phyloP scores from a whole-genome alignment of 2,329 filamentous ascomycete species.

The Verticillium longisporum region DNA sequence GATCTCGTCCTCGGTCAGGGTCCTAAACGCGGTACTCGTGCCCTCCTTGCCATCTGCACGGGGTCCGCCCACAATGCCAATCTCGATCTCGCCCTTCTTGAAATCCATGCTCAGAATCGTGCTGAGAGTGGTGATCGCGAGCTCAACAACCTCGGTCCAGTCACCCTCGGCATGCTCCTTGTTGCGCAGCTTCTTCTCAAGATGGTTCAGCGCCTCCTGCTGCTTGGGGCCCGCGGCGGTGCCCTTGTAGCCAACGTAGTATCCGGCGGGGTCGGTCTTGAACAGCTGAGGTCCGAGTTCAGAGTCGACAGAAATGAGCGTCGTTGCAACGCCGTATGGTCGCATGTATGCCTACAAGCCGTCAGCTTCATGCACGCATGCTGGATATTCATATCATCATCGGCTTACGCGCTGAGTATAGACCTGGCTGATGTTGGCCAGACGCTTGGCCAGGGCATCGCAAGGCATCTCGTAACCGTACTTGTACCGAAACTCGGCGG shows the following conservation, averaged over 20 bases:
- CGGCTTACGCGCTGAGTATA: conserved; percentile 84
- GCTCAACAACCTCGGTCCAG: conserved; percentile 97
- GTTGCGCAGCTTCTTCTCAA: conserved; percentile 99
- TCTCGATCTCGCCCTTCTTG: conserved; percentile 98
- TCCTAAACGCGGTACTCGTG: conserved; percentile 72
- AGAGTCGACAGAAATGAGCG: conserved; percentile 86
- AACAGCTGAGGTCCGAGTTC: conserved; percentile 92
- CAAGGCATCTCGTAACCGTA: conserved; percentile 99
- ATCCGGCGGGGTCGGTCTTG: conserved; percentile 97
- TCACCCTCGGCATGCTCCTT: conserved; percentile 87
- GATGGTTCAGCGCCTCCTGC: conserved; percentile 95
- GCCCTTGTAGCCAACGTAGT: conserved; percentile 98
- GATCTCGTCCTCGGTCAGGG: conserved; percentile 93
- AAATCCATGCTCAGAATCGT: conserved; percentile 98
- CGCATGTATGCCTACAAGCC: conserved; percentile 78
- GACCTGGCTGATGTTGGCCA: conserved; percentile 98
- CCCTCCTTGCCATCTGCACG: conserved; percentile 76
- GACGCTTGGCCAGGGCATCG: conserved; percentile 89
- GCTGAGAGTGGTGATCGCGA: conserved; percentile 91
- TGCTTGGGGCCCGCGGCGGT: conserved; percentile 96
- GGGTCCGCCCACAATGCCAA: conserved; percentile 92
- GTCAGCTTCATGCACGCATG: conserved; percentile 15
- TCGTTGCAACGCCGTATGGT: conserved; percentile 90
- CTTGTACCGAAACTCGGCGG: conserved; percentile 97
- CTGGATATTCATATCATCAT: background rate